Conservation (phyloP, 1,139 yeast species). For the Kurtzmaniella quercitrusa region DNA sequence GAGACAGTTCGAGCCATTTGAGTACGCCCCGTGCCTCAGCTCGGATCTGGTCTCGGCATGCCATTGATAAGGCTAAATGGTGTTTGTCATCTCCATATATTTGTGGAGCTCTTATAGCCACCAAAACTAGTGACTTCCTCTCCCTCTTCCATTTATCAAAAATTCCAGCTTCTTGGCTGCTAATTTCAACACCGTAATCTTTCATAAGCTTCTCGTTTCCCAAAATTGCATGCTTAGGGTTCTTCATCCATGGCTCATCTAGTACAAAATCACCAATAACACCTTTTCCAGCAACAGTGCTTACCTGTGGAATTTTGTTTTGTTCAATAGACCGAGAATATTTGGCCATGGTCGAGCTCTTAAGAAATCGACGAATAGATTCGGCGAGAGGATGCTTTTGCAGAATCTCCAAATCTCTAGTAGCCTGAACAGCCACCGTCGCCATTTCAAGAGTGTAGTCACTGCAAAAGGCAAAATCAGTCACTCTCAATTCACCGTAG, state of each 20-base stretch:
- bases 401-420: constrained; percentile 58
- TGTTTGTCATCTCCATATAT: constrained; percentile 25
- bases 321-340: constrained; percentile 19
- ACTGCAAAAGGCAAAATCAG: constrained; percentile 35
- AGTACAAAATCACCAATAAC: constrained; percentile 38
- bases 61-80: constrained; percentile 45
- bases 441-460: constrained; percentile 7
- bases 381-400: constrained; percentile 69
- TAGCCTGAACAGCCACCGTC: constrained; percentile 39
- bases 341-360: constrained; percentile 14
- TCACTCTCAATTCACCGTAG: constrained; percentile 56
- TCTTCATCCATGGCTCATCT: constrained; percentile 12
- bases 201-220: constrained; percentile 60
- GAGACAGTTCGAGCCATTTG: constrained; percentile 33
- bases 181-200: constrained; percentile 35
- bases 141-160: constrained; percentile 54
- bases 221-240: constrained; percentile 42
- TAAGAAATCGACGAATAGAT: constrained; percentile 48
- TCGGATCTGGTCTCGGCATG: constrained; percentile 63
- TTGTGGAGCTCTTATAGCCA: constrained; percentile 37
- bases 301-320: constrained; percentile 44
- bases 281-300: constrained; percentile 58
- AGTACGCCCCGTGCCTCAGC: constrained; percentile 57
- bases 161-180: constrained; percentile 18
- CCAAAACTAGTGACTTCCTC: constrained; percentile 59